Evolutionary conservation across 345 rosid genomes (phyloP).

Genomic region (Carallia brachiata): DNA sequence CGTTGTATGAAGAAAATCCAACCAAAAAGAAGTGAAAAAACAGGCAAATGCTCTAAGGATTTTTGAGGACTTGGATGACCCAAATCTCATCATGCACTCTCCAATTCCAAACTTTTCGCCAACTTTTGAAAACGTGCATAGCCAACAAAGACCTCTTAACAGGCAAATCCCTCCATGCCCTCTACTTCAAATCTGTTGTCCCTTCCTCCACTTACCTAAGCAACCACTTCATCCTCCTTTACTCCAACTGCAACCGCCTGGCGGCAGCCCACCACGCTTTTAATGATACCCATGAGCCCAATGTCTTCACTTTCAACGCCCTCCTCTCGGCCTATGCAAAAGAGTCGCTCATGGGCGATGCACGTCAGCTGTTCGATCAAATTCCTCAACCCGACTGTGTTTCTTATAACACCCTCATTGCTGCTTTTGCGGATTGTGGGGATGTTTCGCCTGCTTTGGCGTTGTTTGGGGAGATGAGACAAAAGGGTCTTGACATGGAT

Average conservation of each 20-base stretch:
- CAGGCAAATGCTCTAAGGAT: too few relatives aligned
- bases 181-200: conserved; percentile 60
- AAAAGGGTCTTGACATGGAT: conserved; percentile 47
- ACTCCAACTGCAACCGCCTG: conserved; percentile 72
- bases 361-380: conserved; percentile 70
- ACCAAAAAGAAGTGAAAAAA: too few relatives aligned
- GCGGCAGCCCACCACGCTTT: conserved; percentile 51
- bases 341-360: conserved; percentile 40
- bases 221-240: conserved; percentile 85
- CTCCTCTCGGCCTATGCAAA: conserved; percentile 50
- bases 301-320: conserved; percentile 77
- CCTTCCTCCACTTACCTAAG: conserved; percentile 77
- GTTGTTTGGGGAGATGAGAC: conserved; percentile 59
- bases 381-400: conserved; percentile 78
- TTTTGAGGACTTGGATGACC: conserved; percentile 38
- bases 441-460: conserved; percentile 39
- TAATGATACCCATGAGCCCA: conserved; percentile 44
- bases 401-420: conserved; percentile 76
- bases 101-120: conserved; percentile 37
- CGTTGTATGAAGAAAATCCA: too few relatives aligned
- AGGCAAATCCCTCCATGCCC: conserved; percentile 71
- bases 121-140: conserved; percentile 51
- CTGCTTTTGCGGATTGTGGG: conserved; percentile 64
- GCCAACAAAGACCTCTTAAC: conserved; percentile 47
- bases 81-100: conserved; percentile 42